phyloP scores from a whole-genome alignment of 495 filamentous ascomycete genomes.

The Monascus purpureus region DNA sequence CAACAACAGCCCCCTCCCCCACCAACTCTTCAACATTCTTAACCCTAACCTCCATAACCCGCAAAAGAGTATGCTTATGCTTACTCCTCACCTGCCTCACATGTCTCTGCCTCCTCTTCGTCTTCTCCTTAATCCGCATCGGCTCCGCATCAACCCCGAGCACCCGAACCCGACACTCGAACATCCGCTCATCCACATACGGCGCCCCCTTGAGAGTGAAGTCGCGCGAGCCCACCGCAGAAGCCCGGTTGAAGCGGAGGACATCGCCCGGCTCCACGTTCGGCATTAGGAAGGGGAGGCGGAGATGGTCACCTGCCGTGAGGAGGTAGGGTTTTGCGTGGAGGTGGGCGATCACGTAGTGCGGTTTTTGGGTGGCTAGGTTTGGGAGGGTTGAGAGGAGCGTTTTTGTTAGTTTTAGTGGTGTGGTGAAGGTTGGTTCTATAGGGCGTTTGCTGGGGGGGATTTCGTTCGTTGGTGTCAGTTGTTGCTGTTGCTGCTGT shows the following conservation, averaged over 20 bases:
- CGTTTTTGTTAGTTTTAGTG: constrained; percentile 36
- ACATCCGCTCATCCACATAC: constrained; percentile 67
- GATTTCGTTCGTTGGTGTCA: constrained; percentile 8
- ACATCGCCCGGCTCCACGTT: constrained; percentile 69
- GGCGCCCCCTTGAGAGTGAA: constrained; percentile 72
- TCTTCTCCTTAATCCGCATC: constrained; percentile 79
- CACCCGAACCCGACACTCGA: constrained; percentile 75
- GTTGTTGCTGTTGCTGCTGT: constrained; percentile 6
- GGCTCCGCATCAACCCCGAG: constrained; percentile 80
- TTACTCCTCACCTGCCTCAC: constrained; percentile 66
- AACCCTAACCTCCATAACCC: constrained; percentile 68
- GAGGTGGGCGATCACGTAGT: constrained; percentile 81
- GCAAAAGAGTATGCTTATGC: constrained; percentile 73
- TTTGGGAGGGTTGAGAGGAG: constrained; percentile 60
- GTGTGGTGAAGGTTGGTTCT: constrained; percentile 19
- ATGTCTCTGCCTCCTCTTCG: constrained; percentile 70
- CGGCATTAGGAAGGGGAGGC: constrained; percentile 91
- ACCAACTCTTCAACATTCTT: constrained; percentile 44
- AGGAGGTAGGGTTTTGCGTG: constrained; percentile 84
- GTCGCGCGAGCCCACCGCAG: constrained; percentile 67
- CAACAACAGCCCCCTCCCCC: constrained; percentile 26
- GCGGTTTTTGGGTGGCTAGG: constrained; percentile 59
- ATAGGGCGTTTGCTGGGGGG: constrained; percentile 21
- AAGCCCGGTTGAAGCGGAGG: constrained; percentile 73
- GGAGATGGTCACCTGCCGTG: constrained; percentile 68